Evolutionary conservation across 495 filamentous ascomycete genomes (phyloP), one percentile per base, ranked within the genome.

Genomic region (Talaromyces trachyspermus): DNA sequence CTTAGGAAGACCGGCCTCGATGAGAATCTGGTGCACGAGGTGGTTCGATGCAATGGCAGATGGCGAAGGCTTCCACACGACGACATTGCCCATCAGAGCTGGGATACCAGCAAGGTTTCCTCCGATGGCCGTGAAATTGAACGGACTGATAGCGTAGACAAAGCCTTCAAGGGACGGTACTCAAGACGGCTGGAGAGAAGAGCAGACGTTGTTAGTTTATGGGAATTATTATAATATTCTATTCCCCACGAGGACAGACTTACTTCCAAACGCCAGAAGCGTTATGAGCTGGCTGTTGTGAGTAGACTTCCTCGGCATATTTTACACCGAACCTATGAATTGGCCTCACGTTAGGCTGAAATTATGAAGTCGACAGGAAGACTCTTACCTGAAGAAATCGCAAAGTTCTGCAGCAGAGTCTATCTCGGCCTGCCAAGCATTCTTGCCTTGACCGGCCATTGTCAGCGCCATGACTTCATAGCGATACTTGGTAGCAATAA

Each of bases 351-450:
- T 37, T 33, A n/a, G 9, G 10, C 9, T 43, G 41, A 12, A 43
- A 43, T n/a, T 30, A 14, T 12, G 6, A 4, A 27, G 12, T 0
- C 15, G 9, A 33, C 14, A n/a, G 10, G 20, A 27, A 38, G 18
- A 24, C 36, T 2, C 26, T 20, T 30, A 71, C 49, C 86, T 76
- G 55, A 97, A 74, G 70, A 97, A 97, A 63, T 97, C 90, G 53
- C 77, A 81, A 33, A 95, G 68, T 72, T 97, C 90, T 2, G 91
- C 91, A 3, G 91, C 90, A 19, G 91, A 80, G 66, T 97, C 91
- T 52, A 96, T 95, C 73, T 97, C 91, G 36, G 86, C 91, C 61
- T 97, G 91, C 89, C 89, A 96, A 15, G 86, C 85, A 60, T 95
- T 96, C 74, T 97, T 97, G 40, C 91, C 91, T 63, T 97, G 91